Evolutionary conservation across 2,329 filamentous ascomycete genomes (phyloP).

Genomic region (Colletotrichum liriopes): DNA sequence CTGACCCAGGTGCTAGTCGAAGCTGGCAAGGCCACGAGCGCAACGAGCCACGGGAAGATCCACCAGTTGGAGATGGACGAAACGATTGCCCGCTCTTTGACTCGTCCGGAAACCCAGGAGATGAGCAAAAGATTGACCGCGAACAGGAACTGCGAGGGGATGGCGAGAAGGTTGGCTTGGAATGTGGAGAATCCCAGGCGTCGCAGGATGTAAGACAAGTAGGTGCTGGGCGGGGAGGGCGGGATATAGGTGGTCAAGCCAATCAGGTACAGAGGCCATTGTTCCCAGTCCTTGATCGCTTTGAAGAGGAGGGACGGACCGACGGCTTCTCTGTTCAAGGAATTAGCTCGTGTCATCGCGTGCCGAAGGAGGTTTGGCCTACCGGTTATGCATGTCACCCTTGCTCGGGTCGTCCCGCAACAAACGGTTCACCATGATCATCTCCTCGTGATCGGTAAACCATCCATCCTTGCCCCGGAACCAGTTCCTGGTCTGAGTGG

Average conservation of each 20-base stretch:
- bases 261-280: conserved; percentile 72
- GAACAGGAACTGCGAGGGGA: conserved; percentile 61
- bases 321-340: conserved; percentile 55
- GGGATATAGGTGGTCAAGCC: conserved; percentile 65
- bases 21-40: conserved; percentile 57
- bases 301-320: conserved; percentile 64
- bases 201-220: conserved; percentile 62
- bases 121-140: conserved; percentile 63
- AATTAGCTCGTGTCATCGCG: neutral
- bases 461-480: conserved; percentile 73
- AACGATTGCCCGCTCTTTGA: conserved; percentile 62
- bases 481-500: conserved; percentile 68
- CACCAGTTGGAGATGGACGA: conserved; percentile 64
- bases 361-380: conserved; percentile 29
- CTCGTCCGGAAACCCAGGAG: conserved; percentile 60
- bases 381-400: conserved; percentile 73
- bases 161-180: conserved; percentile 62
- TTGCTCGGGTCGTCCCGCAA: conserved; percentile 74
- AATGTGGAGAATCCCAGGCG: conserved; percentile 62
- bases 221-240: conserved; percentile 58
- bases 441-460: conserved; percentile 74
- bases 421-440: conserved; percentile 74
- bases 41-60: conserved; percentile 65
- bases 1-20: conserved; percentile 58
- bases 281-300: conserved; percentile 70